Evolutionary conservation across 768 basidiomycete genomes (phyloP), one percentile per base, ranked within the genome.

Genomic region (Kwoniella pini): DNA sequence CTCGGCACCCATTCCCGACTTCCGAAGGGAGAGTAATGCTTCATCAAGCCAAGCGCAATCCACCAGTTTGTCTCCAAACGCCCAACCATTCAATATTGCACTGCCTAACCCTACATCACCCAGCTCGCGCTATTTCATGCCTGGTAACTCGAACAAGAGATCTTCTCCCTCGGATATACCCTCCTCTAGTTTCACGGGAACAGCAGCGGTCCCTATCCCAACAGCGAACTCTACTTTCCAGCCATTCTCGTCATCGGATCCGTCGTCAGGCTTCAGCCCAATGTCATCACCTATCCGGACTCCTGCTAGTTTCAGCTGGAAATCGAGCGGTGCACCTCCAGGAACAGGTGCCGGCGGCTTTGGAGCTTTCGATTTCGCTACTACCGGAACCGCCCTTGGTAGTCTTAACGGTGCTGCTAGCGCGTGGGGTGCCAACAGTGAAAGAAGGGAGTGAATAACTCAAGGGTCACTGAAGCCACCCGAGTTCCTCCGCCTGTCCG

Each of bases 11-110:
- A 55, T 42, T 13, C 19, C 58, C 33, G 57, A 63, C n/a, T 51
- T 62, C 6, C 65, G 56, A 33, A 15, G 51, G 21, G 58, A 58
- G 26, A 50, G 28, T n/a, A 39, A 53, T 26, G 31, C 40, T 10
- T 42, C 40, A 19, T 52, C 27, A 53, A 27, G 22, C 42, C 27
- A 22, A 53, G 30, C 27, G 26, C 48, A 66, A 17, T 46, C 45
- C 4, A 73, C 69, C 1, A 62, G 64, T 7, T 58, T 75, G 12
- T 72, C 71, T 13, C 73, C 73, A 13, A 75, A 62, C 26, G 73
- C 73, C 27, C 68, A 68, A 48, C 73, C 73, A 0, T 75, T 75
- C 67, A 69, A 53, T 28, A 50, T 61, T 15, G 54, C 65, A 21
- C 43, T 64, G 26, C 65, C 65, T 11, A 49, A 46, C 17, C 36